Evolutionary conservation across 768 basidiomycete genomes (phyloP), one percentile per base, ranked within the genome.

Genomic region (Xerocomellus dryophilus): DNA sequence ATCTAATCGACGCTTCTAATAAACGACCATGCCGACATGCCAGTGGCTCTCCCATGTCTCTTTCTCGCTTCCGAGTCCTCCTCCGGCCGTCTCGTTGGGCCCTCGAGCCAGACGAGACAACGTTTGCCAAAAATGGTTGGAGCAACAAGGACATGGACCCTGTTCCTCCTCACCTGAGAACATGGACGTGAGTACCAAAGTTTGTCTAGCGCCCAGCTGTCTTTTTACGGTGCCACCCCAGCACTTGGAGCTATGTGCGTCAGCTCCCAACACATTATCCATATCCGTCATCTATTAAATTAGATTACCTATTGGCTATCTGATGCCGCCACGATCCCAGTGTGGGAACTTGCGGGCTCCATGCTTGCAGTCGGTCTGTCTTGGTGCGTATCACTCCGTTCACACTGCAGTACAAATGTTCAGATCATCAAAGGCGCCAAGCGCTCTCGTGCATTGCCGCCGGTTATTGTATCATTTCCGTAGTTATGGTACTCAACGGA

Each of bases 71-170:
- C 71, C 66, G 47, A 67, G 70, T 14, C 20, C 25, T 10, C n/a
- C 17, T 44, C 15, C 39, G 7, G 5, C 40, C 29, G 4, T 73
- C 76, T 11, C 61, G 63, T 23, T 83, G 81, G 83, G 73, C 70
- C 14, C 76, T 86, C 35, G 73, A 81, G 60, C 76, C 79, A 10
- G 76, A 78, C 48, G 67, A 76, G 38, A 76, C 80, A 21, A 78
- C 77, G 20, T 81, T 85, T 59, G 29, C 81, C 77, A 9, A 76
- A 64, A 45, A 77, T 76, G 61, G 77, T 66, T 88, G 85, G 84
- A 77, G 73, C 58, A 91, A 90, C 70, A 79, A 80, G 61, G 88
- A 88, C 63, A 88, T 89, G 83, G 88, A 88, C 58, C 86, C 87
- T 6, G 85, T 88, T 11, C 83, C 84, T 38, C 76, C 71, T 1